phyloP scores from a whole-genome alignment of 2,329 filamentous ascomycete genomes.

The Penicillium sp. region DNA sequence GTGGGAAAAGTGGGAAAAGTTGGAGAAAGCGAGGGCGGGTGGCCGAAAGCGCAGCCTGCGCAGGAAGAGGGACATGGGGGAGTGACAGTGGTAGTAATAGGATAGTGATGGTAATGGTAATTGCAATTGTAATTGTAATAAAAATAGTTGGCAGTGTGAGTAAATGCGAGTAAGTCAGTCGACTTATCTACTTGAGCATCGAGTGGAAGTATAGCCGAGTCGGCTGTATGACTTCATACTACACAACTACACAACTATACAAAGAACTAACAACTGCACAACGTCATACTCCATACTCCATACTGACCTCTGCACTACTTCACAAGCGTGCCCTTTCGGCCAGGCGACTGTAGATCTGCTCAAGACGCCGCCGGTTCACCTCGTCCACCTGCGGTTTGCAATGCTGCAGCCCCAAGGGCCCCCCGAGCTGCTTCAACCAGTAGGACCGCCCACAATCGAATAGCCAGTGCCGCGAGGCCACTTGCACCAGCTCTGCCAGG shows the following conservation, averaged over 20 bases:
- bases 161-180: too few relatives aligned
- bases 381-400: slow-evolving; percentile 31
- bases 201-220: too few relatives aligned
- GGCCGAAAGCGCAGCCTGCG: not conserved
- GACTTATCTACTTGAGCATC: too few relatives aligned
- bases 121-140: too few relatives aligned
- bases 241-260: too few relatives aligned
- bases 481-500: slow-evolving; percentile 38
- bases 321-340: slow-evolving; percentile 26
- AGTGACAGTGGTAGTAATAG: too few relatives aligned
- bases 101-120: too few relatives aligned
- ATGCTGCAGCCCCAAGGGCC: slow-evolving; percentile 32
- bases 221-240: not conserved
- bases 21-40: not conserved
- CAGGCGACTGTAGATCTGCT: slow-evolving; percentile 23
- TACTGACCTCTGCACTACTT: not conserved
- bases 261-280: too few relatives aligned
- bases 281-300: too few relatives aligned
- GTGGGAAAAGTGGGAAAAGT: slow-evolving; percentile 4
- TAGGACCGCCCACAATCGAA: slow-evolving; percentile 40
- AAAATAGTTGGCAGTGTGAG: too few relatives aligned
- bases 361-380: slow-evolving; percentile 26
- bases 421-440: slow-evolving; percentile 36
- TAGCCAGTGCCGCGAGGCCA: slow-evolving; percentile 36
- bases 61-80: not conserved